Evolutionary conservation across 768 basidiomycete species (phyloP).

Genomic region (Tylopilus sp.): DNA sequence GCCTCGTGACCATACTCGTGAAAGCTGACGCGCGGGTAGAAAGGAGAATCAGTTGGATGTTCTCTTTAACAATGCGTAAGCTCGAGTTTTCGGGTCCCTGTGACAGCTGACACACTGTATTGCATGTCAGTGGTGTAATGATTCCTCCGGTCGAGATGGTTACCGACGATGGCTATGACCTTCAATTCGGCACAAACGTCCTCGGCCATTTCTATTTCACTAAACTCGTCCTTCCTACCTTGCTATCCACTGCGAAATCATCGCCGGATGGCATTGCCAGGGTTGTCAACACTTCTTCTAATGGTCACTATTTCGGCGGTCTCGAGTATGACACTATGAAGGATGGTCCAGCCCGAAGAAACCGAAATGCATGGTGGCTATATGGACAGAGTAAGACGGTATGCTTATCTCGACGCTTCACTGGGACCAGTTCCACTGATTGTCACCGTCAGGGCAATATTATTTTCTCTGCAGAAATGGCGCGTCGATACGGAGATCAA

Average conservation of each 20-base stretch:
- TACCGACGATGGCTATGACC: constrained; percentile 40
- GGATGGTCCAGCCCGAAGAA: constrained; percentile 24
- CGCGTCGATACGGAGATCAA: constrained; percentile 38
- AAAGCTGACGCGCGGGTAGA: constrained; percentile 4
- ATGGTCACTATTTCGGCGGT: constrained; percentile 18
- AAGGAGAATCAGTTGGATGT: constrained; percentile 22
- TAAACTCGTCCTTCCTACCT: constrained; percentile 32
- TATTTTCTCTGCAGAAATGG: constrained; percentile 41
- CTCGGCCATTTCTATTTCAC: constrained; percentile 37
- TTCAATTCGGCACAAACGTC: constrained; percentile 40
- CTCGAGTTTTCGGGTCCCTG: background rate
- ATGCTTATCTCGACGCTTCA: background rate
- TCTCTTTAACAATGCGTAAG: constrained; percentile 33
- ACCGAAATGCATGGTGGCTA: background rate
- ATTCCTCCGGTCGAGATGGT: constrained; percentile 24
- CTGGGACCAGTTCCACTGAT: background rate
- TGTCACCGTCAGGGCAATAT: constrained; percentile 38
- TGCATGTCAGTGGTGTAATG: constrained; percentile 32
- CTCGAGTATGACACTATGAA: constrained; percentile 28
- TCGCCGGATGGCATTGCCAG: constrained; percentile 33
- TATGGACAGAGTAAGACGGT: constrained; percentile 34
- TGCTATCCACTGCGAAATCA: constrained; percentile 28
- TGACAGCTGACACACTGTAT: background rate
- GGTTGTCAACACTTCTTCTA: constrained; percentile 35
- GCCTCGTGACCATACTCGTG: background rate